A percentile compares a stretch with the other conserved stretches of the same genome.
These are phyloP conservation scores for Talaromyces albobiverticillius DNA, from an alignment of 2,329 filamentous ascomycete species.

Conservation along the genomic window DNA sequence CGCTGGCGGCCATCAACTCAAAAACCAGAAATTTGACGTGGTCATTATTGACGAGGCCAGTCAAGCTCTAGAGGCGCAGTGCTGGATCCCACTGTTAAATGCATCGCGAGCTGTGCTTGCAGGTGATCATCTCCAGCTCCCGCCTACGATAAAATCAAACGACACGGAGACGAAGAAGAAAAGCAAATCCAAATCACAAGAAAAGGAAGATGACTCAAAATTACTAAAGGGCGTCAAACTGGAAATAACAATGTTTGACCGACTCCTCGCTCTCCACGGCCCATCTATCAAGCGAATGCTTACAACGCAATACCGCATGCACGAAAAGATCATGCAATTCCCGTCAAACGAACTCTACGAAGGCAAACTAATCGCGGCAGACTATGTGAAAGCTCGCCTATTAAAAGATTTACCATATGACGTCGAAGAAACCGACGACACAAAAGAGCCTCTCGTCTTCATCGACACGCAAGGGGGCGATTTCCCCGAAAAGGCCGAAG, in stretches of 20 bases:
- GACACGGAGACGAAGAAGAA: conserved; percentile 29
- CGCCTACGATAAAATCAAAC: conserved; percentile 86
- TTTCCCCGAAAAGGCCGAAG: conserved; percentile 78
- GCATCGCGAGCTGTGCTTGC: conserved; percentile 84
- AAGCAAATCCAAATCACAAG: conserved; percentile 39
- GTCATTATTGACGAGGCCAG: conserved; percentile 95
- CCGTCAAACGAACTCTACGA: conserved; percentile 88
- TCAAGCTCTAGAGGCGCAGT: conserved; percentile 93
- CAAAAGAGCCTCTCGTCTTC: conserved; percentile 81
- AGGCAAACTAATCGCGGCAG: conserved; percentile 73
- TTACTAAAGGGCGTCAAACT: conserved; percentile 58
- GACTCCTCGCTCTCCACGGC: conserved; percentile 78
- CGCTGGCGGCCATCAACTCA: conserved; percentile 79
- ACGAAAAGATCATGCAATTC: conserved; percentile 91
- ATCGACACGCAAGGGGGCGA: conserved; percentile 95
- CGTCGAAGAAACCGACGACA: conserved; percentile 79
- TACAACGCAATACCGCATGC: conserved; percentile 97
- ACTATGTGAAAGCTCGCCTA: conserved; percentile 70
- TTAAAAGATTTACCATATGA: conserved; percentile 75
- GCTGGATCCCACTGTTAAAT: conserved; percentile 84
- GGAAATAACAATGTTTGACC: conserved; percentile 90
- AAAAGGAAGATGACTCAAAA: conserved; percentile 28
- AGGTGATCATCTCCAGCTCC: conserved; percentile 90
- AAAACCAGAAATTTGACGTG: conserved; percentile 79
- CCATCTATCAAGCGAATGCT: conserved; percentile 86